Evolutionary conservation across 257 asterid species (phyloP).

Genomic region (Misopates orontium): DNA sequence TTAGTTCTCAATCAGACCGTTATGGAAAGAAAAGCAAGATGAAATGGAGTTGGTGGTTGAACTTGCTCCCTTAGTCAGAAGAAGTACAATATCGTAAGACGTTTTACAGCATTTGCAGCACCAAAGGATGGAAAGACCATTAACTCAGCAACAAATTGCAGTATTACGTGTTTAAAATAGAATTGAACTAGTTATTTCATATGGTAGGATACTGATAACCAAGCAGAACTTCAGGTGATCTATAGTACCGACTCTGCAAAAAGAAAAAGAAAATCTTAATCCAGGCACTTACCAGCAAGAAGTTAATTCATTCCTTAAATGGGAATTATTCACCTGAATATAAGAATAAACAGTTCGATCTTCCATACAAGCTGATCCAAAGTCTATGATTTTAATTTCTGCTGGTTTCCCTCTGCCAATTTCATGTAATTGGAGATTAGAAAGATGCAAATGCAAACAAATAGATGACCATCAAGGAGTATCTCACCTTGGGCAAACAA

Average conservation of each 20-base stretch:
- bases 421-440: constrained; percentile 31
- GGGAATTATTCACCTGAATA: constrained; percentile 67
- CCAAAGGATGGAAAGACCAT: constrained; percentile 15
- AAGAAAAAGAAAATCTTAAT: constrained; percentile 27
- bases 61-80: constrained; percentile 20
- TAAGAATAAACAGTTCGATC: constrained; percentile 94
- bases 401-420: constrained; percentile 89
- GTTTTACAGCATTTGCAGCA: constrained; percentile 19
- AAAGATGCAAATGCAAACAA: constrained; percentile 26
- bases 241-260: constrained; percentile 94
- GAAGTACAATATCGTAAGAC: not conserved
- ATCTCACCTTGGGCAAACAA: constrained; percentile 84
- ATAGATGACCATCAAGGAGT: constrained; percentile 29
- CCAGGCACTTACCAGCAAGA: constrained; percentile 25
- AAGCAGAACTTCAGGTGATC: constrained; percentile 99
- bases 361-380: constrained; percentile 98
- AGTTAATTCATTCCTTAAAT: constrained; percentile 21
- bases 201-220: constrained; percentile 95
- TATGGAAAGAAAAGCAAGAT: not conserved
- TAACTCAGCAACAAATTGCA: constrained; percentile 12
- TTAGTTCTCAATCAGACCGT: not conserved
- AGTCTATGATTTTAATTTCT: constrained; percentile 93
- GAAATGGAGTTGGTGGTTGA: constrained; percentile 15
- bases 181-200: constrained; percentile 14
- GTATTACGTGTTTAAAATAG: not conserved